These are phyloP conservation scores for Saccharomyces hybrid DNA, from an alignment of 1,139 yeast genomes.

Conservation along the genomic window DNA sequence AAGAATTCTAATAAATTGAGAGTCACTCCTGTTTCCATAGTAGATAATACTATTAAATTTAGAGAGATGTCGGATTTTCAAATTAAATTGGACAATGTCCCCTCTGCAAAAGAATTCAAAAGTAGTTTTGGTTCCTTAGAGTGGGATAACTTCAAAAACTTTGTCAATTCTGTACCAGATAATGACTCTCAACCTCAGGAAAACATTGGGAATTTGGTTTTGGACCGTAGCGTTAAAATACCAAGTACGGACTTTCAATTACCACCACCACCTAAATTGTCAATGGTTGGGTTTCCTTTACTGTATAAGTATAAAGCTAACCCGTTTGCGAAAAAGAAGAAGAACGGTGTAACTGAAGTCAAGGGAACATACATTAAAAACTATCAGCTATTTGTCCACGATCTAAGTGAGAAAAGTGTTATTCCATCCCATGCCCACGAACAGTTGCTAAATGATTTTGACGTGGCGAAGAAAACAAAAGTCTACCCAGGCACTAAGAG, in stretches of 20 bases:
- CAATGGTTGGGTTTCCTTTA: conserved; percentile 69
- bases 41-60: conserved; percentile 67
- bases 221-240: conserved; percentile 31
- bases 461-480: conserved; percentile 28
- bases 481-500: conserved; percentile 29
- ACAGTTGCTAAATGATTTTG: conserved; percentile 35
- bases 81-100: conserved; percentile 52
- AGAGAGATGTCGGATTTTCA: conserved; percentile 89
- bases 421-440: conserved; percentile 41
- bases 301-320: conserved; percentile 60
- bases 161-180: conserved; percentile 40
- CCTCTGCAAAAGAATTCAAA: conserved; percentile 39
- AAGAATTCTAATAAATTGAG: conserved; percentile 31
- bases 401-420: conserved; percentile 23
- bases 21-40: conserved; percentile 57
- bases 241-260: conserved; percentile 48
- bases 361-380: conserved; percentile 35
- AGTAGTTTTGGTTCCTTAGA: conserved; percentile 28
- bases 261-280: conserved; percentile 83
- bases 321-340: conserved; percentile 43
- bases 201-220: conserved; percentile 24
- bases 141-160: conserved; percentile 32
- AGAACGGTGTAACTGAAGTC: conserved; percentile 41
- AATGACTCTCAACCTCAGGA: conserved; percentile 32
- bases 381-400: conserved; percentile 30